Conservation (phyloP, 192 early-diverging fungal species). For the Coemansia sp. region DNA sequence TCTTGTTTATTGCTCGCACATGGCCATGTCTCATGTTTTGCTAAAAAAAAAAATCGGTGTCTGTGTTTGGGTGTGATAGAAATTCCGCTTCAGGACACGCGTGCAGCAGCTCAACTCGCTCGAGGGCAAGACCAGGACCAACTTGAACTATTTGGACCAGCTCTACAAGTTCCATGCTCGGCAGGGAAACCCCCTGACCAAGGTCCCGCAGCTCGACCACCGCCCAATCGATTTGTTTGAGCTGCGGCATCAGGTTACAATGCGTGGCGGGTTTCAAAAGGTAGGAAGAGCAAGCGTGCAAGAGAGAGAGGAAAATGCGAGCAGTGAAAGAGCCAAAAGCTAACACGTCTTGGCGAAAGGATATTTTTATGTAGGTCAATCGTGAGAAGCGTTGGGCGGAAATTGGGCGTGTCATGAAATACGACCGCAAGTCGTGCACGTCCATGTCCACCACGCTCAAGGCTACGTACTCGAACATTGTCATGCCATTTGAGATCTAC, state of each 20-base stretch:
- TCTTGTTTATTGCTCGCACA: conserved; percentile 6
- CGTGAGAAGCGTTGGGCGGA: conserved; percentile 80
- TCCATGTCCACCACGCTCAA: conserved; percentile 75
- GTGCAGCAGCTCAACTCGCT: conserved; percentile 90
- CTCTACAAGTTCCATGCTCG: conserved; percentile 85
- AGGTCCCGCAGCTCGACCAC: conserved; percentile 83
- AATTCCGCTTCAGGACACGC: conserved; percentile 85
- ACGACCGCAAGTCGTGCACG: conserved; percentile 69
- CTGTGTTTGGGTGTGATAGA: conserved; percentile 45
- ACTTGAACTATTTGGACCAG: conserved; percentile 89
- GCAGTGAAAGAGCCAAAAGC: neutral
- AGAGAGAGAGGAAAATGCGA: neutral
- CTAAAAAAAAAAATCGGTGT: too few relatives aligned
- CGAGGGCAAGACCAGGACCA: conserved; percentile 82
- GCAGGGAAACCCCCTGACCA: conserved; percentile 67
- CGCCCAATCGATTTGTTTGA: conserved; percentile 81
- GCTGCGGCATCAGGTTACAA: conserved; percentile 77
- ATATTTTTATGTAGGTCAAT: conserved; percentile 56
- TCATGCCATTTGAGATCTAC: conserved; percentile 71
- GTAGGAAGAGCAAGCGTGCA: conserved; percentile 20
- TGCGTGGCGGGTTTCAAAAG: conserved; percentile 70
- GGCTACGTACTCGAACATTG: conserved; percentile 62
- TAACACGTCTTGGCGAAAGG: neutral
- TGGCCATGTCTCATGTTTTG: neutral
- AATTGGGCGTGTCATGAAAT: conserved; percentile 72